A percentile compares a stretch with the other conserved stretches of the same genome.
phyloP scores from a whole-genome alignment of 495 filamentous ascomycete genomes.

The Trichoderma gamsii region DNA sequence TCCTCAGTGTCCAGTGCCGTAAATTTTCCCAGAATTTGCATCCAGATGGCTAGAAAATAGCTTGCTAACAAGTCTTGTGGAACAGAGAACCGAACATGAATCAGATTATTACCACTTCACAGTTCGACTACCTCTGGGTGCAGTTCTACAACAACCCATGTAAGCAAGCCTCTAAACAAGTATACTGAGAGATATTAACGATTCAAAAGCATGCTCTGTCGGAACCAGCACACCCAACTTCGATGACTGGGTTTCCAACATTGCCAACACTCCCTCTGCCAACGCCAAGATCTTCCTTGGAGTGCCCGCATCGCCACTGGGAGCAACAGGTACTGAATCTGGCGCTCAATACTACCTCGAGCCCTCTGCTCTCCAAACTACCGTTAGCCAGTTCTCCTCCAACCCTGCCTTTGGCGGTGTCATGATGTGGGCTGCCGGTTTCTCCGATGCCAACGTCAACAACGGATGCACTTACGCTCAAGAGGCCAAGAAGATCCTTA shows the following conservation, averaged over 20 bases:
- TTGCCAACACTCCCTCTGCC: conserved; percentile 44
- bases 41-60: too few relatives aligned
- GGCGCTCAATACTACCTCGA: conserved; percentile 22
- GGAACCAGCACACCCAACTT: conserved; percentile 49
- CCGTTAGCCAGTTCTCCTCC: conserved; percentile 21
- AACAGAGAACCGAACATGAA: conserved; percentile 25
- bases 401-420: conserved; percentile 24
- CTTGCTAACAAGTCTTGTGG: too few relatives aligned
- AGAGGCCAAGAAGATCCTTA: conserved; percentile 3
- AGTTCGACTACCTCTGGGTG: conserved; percentile 54
- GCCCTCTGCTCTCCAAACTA: conserved; percentile 14
- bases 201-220: too few relatives aligned
- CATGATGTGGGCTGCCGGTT: conserved; percentile 29
- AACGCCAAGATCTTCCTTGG: conserved; percentile 52
- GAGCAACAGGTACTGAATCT: conserved; percentile 12
- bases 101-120: conserved; percentile 42
- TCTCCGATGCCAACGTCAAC: conserved; percentile 20
- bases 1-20: conserved; percentile 52
- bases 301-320: conserved; percentile 46
- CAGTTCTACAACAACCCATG: conserved; percentile 64
- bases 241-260: conserved; percentile 51
- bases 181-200: too few relatives aligned
- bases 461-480: conserved; percentile 20
- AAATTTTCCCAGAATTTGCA: too few relatives aligned
- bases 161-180: too few relatives aligned